Evolutionary conservation across 306 rosid species (phyloP).

Genomic region (Ormosia emarginata): DNA sequence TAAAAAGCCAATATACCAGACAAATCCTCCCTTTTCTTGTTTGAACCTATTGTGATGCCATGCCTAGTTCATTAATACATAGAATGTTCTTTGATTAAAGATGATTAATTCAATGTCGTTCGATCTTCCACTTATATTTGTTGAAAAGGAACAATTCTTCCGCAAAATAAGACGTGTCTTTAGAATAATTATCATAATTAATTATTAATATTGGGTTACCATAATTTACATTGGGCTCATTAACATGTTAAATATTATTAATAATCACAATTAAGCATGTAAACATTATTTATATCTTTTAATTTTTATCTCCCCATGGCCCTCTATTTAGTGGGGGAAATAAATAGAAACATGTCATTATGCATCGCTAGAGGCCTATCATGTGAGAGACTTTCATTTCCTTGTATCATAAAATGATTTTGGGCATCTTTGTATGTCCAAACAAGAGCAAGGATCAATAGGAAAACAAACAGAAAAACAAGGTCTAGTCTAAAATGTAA

Average conservation of each 20-base stretch:
- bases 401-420: conserved; percentile 5
- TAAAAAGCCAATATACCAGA: not conserved
- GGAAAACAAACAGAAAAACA: not conserved
- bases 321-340: not conserved
- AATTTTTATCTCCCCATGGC: not conserved
- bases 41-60: not conserved
- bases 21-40: not conserved
- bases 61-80: not conserved
- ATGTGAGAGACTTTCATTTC: conserved; percentile 15
- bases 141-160: not conserved
- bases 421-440: not conserved
- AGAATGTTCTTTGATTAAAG: not conserved
- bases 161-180: not conserved
- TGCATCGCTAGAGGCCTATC: conserved; percentile 33
- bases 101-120: not conserved
- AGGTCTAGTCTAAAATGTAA: not conserved
- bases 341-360: not conserved
- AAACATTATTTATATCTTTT: not conserved
- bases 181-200: not conserved
- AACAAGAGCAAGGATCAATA: not conserved
- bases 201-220: not conserved
- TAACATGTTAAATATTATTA: not conserved
- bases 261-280: not conserved
- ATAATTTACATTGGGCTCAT: not conserved
- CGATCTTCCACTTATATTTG: not conserved